Percentiles rank a stretch among this genome's conserved stretches.
Evolutionary conservation across 75 land plant genomes (phyloP).

Genomic region (Picea sitchensis): DNA sequence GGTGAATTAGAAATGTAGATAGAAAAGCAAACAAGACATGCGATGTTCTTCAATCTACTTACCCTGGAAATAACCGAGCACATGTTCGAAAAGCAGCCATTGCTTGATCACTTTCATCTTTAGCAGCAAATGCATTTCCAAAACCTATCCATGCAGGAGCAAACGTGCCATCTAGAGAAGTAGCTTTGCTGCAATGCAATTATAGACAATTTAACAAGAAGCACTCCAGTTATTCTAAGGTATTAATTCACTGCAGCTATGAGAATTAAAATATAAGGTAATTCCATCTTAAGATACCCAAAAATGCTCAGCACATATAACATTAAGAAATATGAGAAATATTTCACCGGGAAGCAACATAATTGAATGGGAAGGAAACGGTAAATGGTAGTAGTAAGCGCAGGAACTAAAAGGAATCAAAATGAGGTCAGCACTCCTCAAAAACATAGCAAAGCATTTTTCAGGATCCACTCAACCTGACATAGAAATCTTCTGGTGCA

Average conservation of each 20-base stretch:
- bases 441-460: neutral
- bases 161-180: slow-evolving; percentile 82
- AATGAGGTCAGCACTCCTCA: neutral
- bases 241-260: neutral
- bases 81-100: slow-evolving; percentile 90
- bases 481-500: neutral
- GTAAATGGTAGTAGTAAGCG: neutral
- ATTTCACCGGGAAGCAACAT: neutral
- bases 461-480: neutral
- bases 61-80: slow-evolving; percentile 97
- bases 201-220: neutral
- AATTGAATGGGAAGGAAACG: neutral
- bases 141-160: slow-evolving; percentile 97
- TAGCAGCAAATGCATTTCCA: slow-evolving; percentile 97
- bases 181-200: slow-evolving; percentile 76
- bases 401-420: neutral
- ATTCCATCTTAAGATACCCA: too few species aligned
- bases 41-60: neutral
- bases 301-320: too few species aligned
- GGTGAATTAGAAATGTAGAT: too few species aligned
- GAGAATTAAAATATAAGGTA: neutral
- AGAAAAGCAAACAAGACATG: neutral
- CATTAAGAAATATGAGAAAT: too few species aligned
- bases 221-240: neutral
- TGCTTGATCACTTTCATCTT: slow-evolving; percentile 98